Base-by-base conservation (phyloP, 2,329 filamentous ascomycete genomes). In the Pleurostoma richardsiae region DNA sequence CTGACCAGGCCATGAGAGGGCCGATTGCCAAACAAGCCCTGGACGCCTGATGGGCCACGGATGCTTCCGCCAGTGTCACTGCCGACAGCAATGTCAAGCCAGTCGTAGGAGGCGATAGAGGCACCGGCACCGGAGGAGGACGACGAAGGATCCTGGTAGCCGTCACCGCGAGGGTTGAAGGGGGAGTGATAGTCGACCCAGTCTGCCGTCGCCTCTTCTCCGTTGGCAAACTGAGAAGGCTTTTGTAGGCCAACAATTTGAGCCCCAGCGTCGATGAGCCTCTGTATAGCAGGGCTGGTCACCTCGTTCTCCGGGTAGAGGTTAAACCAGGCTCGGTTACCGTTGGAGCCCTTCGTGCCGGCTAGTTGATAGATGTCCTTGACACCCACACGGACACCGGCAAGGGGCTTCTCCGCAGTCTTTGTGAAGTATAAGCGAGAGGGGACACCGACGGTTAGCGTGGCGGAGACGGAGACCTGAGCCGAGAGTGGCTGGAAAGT, bases 261-360 rank as follows among this genome's bases (percentile, higher is more conserved):
- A 0, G 79, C 81, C 1, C 83, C 83, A 3, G 76, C 73, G 52
- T 83, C 75, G 29, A 85, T 71, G 4, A 86, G 64, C 4, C 71
- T 68, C 51, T 82, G 77, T 0, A 86, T 69, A 0, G 73, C 67
- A 0, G 73, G 59, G 0, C 73, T 76, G 1, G 77, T 83, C 3
- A 55, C 57, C 4, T 69, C 73, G 1, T 68, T 66, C 2, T 70
- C 58, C 3, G 71, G 68, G 49, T 82, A 81, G 3, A 83, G 63
- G 51, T 74, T 64, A 46, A 77, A 78, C 66, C 74, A 85, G 1
- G 81, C 79, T 39, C 78, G 66, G 53, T 79, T 83, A 1, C 81
- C 80, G 46, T 74, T 73, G 4, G 70, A 70, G 0, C 73, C 80
- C 33, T 72, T 72, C 3, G 82, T 58, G 3, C 82, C 82, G 2